Conservation (phyloP, 495 filamentous ascomycete species). For the Tuber magnatum region DNA sequence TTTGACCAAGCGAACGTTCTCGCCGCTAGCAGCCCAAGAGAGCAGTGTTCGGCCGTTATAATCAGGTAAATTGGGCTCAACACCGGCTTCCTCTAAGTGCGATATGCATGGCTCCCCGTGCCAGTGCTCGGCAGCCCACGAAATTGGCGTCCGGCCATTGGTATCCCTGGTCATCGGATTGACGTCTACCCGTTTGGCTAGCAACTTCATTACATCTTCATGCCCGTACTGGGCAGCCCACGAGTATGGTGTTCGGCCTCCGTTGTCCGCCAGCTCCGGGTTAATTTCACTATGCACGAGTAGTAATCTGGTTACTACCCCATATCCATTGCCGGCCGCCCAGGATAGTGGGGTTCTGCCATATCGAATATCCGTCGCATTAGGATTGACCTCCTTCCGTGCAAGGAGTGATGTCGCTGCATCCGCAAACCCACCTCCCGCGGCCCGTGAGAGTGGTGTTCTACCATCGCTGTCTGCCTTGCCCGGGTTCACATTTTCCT, state of each 20-base stretch:
- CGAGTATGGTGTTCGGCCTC: slow-evolving; percentile 1
- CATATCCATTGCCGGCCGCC: slow-evolving; percentile 27
- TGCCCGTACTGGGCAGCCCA: slow-evolving; percentile 21
- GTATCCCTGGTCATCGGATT: slow-evolving; percentile 22
- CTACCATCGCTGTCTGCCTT: no score
- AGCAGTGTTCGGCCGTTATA: slow-evolving; percentile 36
- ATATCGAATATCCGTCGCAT: no score
- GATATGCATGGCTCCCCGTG: neutral
- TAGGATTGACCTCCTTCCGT: no score
- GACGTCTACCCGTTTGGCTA: slow-evolving; percentile 23
- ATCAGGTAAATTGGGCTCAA: slow-evolving; percentile 24
- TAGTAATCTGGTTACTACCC: slow-evolving; percentile 21
- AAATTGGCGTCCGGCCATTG: slow-evolving; percentile 19
- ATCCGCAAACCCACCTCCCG: no score
- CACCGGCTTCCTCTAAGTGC: neutral
- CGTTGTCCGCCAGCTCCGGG: slow-evolving; percentile 12
- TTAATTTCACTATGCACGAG: slow-evolving; percentile 15
- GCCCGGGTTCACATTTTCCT: no score
- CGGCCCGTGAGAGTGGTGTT: no score
- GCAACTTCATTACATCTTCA: slow-evolving; percentile 30
- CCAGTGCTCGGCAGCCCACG: slow-evolving; percentile 25
- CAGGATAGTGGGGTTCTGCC: slow-evolving; percentile 28
- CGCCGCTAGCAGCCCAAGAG: slow-evolving; percentile 24
- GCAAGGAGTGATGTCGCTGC: no score
- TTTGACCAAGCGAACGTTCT: slow-evolving; percentile 26